Conservation (phyloP, 257 asterid species). For the Agastache rugosa region DNA sequence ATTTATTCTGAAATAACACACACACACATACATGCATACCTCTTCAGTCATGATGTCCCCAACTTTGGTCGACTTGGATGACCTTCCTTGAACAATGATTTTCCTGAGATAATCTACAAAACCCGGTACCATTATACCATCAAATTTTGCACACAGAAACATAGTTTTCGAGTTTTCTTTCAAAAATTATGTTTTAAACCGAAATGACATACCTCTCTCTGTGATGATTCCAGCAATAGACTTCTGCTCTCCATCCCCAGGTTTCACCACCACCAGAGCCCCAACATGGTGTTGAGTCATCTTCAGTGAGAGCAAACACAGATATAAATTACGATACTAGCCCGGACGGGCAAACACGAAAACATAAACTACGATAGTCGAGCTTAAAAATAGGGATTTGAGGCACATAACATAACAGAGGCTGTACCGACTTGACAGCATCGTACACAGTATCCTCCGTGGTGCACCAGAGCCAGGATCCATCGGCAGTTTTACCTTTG, state of each 20-base stretch:
- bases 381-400: not conserved
- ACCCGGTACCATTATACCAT: conserved; percentile 14
- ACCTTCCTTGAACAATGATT: conserved; percentile 91
- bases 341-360: not conserved
- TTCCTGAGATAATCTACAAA: conserved; percentile 87
- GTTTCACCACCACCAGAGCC: conserved; percentile 94
- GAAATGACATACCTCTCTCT: conserved; percentile 53
- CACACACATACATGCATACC: conserved; percentile 51
- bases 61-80: conserved; percentile 89
- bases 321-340: not conserved
- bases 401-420: conserved; percentile 4
- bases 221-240: conserved; percentile 82
- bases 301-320: conserved; percentile 42
- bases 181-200: not conserved
- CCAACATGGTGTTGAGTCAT: conserved; percentile 98
- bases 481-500: conserved; percentile 89
- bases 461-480: conserved; percentile 99
- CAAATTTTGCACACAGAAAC: not conserved
- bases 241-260: conserved; percentile 80
- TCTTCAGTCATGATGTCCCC: conserved; percentile 99
- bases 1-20: not conserved
- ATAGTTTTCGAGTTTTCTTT: not conserved
- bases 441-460: conserved; percentile 85
- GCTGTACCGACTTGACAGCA: conserved; percentile 86
- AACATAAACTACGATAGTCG: not conserved